A percentile compares a stretch with the other conserved stretches of the same genome.
Conservation (phyloP, 2,329 filamentous ascomycete genomes). For the Tolypocladium ovalisporum region DNA sequence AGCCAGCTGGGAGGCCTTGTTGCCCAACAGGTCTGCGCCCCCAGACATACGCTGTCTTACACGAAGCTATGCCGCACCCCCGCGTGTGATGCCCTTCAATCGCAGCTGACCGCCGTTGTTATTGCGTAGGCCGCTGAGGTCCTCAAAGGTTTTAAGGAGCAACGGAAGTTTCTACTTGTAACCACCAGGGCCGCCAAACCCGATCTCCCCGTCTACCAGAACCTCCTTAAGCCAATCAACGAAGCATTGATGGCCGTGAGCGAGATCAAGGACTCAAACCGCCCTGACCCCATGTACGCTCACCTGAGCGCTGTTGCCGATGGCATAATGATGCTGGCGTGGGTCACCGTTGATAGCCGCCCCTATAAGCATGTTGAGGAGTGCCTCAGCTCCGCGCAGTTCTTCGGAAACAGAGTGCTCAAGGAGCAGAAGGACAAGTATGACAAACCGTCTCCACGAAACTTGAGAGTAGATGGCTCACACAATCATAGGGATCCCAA, state of each 20-base stretch:
- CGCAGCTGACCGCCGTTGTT: neutral
- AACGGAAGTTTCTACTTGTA: constrained; percentile 80
- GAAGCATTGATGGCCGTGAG: constrained; percentile 68
- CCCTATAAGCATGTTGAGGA: constrained; percentile 81
- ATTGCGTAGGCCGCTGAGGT: constrained; percentile 37
- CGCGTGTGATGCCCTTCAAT: neutral
- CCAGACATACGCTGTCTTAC: too few species aligned
- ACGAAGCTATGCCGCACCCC: too few species aligned
- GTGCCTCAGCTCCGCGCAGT: constrained; percentile 72
- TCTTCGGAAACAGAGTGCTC: constrained; percentile 88
- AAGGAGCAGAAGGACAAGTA: constrained; percentile 74
- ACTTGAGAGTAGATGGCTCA: neutral
- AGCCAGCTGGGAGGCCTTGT: constrained; percentile 67
- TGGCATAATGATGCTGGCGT: constrained; percentile 79
- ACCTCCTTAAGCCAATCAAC: constrained; percentile 79
- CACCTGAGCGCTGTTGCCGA: constrained; percentile 83
- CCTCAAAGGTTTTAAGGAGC: constrained; percentile 61
- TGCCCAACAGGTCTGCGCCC: constrained; percentile 59
- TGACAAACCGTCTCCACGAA: constrained; percentile 2
- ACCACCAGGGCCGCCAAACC: constrained; percentile 90
- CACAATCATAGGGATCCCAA: constrained; percentile 52
- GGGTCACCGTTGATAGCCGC: constrained; percentile 76
- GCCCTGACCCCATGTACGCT: constrained; percentile 62
- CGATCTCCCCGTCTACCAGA: constrained; percentile 57
- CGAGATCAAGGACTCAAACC: constrained; percentile 72